Percentiles rank a stretch among this genome's conserved stretches.
These are phyloP conservation scores for Fraxinus angustifolia DNA, from an alignment of 305 asterid species.

Conservation along the genomic window DNA sequence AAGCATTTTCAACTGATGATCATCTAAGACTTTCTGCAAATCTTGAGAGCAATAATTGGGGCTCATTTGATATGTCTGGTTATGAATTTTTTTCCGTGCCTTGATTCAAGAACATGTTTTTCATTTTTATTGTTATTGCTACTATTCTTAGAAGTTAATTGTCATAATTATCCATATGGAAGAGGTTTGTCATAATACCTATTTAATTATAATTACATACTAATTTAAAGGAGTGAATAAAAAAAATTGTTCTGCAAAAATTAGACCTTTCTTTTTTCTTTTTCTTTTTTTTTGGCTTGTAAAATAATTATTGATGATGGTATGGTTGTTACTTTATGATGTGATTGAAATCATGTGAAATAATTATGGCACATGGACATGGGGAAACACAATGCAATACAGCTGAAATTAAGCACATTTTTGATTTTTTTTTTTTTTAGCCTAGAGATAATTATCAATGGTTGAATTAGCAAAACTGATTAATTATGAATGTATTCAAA, in stretches of 20 bases:
- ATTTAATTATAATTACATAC: slow-evolving; percentile 21
- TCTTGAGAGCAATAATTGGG: slow-evolving; percentile 44
- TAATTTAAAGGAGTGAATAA: slow-evolving; percentile 26
- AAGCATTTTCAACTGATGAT: slow-evolving; percentile 41
- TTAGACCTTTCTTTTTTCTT: not conserved
- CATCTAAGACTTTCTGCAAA: slow-evolving; percentile 33
- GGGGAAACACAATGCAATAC: slow-evolving; percentile 23
- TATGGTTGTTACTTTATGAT: not conserved
- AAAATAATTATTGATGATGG: slow-evolving; percentile 5
- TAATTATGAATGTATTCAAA: not conserved
- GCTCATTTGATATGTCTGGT: slow-evolving; percentile 62
- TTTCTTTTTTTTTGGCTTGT: not conserved
- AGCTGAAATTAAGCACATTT: not conserved
- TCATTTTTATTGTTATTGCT: slow-evolving; percentile 2
- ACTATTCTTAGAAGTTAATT: slow-evolving; percentile 39
- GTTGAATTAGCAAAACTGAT: not conserved
- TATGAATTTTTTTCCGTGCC: slow-evolving; percentile 41
- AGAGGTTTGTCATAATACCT: slow-evolving; percentile 26
- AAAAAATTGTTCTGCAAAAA: slow-evolving; percentile 17
- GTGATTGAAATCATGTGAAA: slow-evolving; percentile 12
- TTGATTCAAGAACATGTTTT: slow-evolving; percentile 23
- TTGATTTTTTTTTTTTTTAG: too few relatives aligned
- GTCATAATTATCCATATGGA: slow-evolving; percentile 33
- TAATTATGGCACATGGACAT: slow-evolving; percentile 43
- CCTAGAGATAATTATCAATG: not conserved